These are phyloP conservation scores for Aspergillus transmontanensis DNA, from an alignment of 2,329 filamentous ascomycete species.

Conservation along the genomic window DNA sequence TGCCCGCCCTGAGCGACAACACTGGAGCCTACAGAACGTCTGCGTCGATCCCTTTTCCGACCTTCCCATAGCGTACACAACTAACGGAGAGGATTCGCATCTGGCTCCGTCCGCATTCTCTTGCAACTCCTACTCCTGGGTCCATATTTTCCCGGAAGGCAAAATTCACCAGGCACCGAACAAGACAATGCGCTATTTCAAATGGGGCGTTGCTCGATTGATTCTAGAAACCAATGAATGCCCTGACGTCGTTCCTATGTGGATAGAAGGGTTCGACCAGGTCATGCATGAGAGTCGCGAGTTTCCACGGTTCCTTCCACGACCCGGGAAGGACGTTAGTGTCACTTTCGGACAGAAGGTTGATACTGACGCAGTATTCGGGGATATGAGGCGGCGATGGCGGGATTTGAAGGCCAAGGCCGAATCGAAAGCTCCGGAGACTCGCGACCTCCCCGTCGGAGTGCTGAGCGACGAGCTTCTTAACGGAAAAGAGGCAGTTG, in stretches of 20 bases:
- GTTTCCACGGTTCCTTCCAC: slow-evolving; percentile 80
- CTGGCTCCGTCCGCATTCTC: slow-evolving; percentile 72
- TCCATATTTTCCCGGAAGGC: slow-evolving; percentile 95
- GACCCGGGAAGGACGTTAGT: slow-evolving; percentile 66
- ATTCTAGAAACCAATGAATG: slow-evolving; percentile 87
- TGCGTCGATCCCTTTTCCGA: slow-evolving; percentile 52
- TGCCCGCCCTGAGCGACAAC: slow-evolving; percentile 36
- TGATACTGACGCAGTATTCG: slow-evolving; percentile 74
- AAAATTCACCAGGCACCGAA: slow-evolving; percentile 85
- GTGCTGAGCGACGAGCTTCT: slow-evolving; percentile 67
- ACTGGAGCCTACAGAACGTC: slow-evolving; percentile 44
- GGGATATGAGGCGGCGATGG: slow-evolving; percentile 76
- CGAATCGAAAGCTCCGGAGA: slow-evolving; percentile 48
- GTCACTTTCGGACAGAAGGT: slow-evolving; percentile 66
- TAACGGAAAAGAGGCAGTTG: slow-evolving; percentile 72
- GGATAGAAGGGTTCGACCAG: slow-evolving; percentile 84
- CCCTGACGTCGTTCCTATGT: slow-evolving; percentile 90
- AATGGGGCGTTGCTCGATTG: slow-evolving; percentile 90
- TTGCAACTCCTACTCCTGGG: slow-evolving; percentile 74
- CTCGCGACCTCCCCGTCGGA: slow-evolving; percentile 47
- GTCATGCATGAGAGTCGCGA: slow-evolving; percentile 83
- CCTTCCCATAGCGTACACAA: slow-evolving; percentile 43
- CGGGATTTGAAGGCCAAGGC: slow-evolving; percentile 61
- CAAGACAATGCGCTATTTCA: slow-evolving; percentile 90
- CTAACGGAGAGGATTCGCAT: slow-evolving; percentile 52